Base-by-base conservation (phyloP, 2,329 filamentous ascomycete species). In the Neoascochyta sp. region DNA sequence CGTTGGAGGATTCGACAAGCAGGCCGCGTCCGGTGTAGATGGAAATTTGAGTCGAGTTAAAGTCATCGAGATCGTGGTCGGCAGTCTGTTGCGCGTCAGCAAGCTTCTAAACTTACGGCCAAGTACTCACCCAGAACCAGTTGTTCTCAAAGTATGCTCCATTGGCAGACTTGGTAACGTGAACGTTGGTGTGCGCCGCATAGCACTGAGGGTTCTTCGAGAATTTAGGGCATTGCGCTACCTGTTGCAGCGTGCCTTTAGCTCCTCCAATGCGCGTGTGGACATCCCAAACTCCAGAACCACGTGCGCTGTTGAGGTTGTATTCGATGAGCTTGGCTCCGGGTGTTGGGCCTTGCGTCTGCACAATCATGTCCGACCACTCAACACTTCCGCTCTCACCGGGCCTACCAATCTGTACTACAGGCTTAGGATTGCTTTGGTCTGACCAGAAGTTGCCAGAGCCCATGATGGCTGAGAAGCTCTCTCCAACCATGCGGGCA, bases 11-110 rank as follows among this genome's bases (percentile, higher is more conserved):
- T 66, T 94, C 87, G 40, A 95, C 76, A 19, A 81, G 73, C 25
- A 93, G 73, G 45, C 88, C 89, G 35, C 89, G 85, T 15, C 87
- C 89, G 52, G 86, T 94, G 74, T 82, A 95, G 51, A 95, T 75
- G 51, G 81, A 81, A 58, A 90, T 80, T 58, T 88, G 84, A 7
- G 68, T 78, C 61, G 85, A 77, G 52, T 83, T 81, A 6, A 64
- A 37, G n/a, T 80, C 74, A 60, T 95, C 89, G 18, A 95, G 80
- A 57, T 93, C 86, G 68, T 95, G 90, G 60, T 95, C 90, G 1
- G 89, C 79, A 18, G 89, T 84, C 57, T 52, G 13, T 29, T 6
- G 21, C 7, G 10, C 20, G 24, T 44, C 20, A 44, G 42, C 19
- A 36, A 16, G 16, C 8, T 7, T 24, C 7, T 23, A 19, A n/a